A percentile compares a stretch with the other conserved stretches of the same genome.
phyloP scores from a whole-genome alignment of 345 rosid genomes.

The Triadica sebifera region DNA sequence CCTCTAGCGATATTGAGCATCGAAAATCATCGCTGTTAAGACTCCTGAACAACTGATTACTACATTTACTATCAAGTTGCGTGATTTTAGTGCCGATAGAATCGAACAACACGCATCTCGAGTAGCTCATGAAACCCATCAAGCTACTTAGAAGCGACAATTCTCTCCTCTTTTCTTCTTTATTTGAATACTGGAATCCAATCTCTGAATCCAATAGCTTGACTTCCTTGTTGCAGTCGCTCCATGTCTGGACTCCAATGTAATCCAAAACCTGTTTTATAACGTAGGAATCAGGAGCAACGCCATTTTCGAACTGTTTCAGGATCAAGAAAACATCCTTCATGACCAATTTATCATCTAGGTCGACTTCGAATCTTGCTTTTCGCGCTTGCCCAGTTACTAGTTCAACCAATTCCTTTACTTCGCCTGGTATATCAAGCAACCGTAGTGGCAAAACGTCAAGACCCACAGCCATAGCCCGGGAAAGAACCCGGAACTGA shows the following conservation, averaged over 20 bases:
- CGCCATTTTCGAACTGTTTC: slow-evolving; percentile 46
- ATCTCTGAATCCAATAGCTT: slow-evolving; percentile 56
- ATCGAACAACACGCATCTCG: slow-evolving; percentile 57
- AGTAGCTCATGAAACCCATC: slow-evolving; percentile 54
- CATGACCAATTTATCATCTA: slow-evolving; percentile 39
- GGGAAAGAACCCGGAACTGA: slow-evolving; percentile 44
- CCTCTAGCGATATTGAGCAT: slow-evolving; percentile 24
- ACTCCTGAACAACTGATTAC: slow-evolving; percentile 19
- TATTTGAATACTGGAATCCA: slow-evolving; percentile 25
- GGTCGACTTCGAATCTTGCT: slow-evolving; percentile 43
- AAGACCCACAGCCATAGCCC: slow-evolving; percentile 52
- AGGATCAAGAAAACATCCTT: slow-evolving; percentile 40
- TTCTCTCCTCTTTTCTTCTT: slow-evolving; percentile 34
- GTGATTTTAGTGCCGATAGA: slow-evolving; percentile 28
- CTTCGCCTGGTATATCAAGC: slow-evolving; percentile 46
- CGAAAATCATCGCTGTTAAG: slow-evolving; percentile 41
- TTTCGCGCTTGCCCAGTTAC: slow-evolving; percentile 49
- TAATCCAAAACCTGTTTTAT: slow-evolving; percentile 42
- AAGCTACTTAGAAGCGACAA: slow-evolving; percentile 45
- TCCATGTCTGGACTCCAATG: slow-evolving; percentile 59
- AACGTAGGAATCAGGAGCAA: slow-evolving; percentile 34
- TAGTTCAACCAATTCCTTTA: slow-evolving; percentile 47
- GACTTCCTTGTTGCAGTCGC: slow-evolving; percentile 54
- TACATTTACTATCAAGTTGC: neutral
- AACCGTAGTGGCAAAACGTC: slow-evolving; percentile 53